Base-by-base conservation (phyloP, 208 protist species). In the Leishmania martiniquensis region DNA sequence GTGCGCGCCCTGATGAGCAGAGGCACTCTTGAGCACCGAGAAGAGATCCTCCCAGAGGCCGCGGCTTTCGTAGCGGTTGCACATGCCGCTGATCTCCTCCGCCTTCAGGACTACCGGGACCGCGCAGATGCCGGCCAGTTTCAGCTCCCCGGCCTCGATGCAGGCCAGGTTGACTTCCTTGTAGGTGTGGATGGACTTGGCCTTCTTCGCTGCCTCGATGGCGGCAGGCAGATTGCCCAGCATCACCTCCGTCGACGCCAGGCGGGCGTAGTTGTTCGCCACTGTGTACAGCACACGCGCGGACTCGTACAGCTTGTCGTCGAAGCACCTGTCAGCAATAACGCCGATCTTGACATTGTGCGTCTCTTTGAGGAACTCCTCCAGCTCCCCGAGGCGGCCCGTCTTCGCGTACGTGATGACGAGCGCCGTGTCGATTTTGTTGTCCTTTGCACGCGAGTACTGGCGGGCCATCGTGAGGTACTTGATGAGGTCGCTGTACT, bases 121-220 rank as follows among this genome's bases (percentile, higher is more conserved):
- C 51, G 98, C 99, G 88, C 97, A 99, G 57, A 98, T 93, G 84
- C 98, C 96, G 13, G 99, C 99, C 59, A 99, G 90, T 76, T 98
- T 95, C 93, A 99, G 99, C 87, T 99, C 98, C 20, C 95, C 87
- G 9, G 93, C 98, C 54, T 99, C 97, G 73, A 99, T 93, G 88
- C 99, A 99, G 32, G 98, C 99, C n/a, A 97, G 80, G 83, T 94
- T 96, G 37, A 99, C 97, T 75, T 93, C 97, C 86, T 99, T 99
- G 98, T 98, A 99, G 15, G 98, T 99, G 37, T 93, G 81, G 59
- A 91, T 98, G 59, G 91, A 98, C 87, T 99, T 98, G 76, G 99
- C 99, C 86, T 99, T 99, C 83, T 97, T 94, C 0, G 99, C 99
- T 42, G 99, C 97, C 20, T 99, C 99, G 0, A 99, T 99, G 51